Evolutionary conservation across 2,329 filamentous ascomycete genomes (phyloP).

Genomic region (Alternaria alternata): DNA sequence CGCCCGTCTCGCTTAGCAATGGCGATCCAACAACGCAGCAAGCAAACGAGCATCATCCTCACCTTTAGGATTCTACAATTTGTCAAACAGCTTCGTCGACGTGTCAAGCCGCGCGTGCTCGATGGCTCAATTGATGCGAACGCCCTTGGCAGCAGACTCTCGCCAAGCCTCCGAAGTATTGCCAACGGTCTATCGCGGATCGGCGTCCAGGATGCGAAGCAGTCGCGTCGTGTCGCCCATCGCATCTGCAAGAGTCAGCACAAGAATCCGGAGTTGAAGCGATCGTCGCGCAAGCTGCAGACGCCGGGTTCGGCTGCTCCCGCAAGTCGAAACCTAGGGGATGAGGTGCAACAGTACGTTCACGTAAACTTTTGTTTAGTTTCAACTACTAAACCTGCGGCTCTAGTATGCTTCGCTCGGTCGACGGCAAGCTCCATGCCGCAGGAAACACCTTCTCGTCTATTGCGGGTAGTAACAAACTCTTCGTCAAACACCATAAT

Average conservation of each 20-base stretch:
- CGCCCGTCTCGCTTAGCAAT: constrained; percentile 35
- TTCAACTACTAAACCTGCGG: constrained; percentile 43
- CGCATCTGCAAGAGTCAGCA: constrained; percentile 18
- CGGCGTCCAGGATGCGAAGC: constrained; percentile 31
- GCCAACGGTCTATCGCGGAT: constrained; percentile 37
- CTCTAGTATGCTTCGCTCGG: constrained; percentile 40
- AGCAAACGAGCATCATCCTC: constrained; percentile 45
- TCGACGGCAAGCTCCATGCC: constrained; percentile 28
- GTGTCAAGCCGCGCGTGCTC: constrained; percentile 43
- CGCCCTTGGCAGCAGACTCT: constrained; percentile 32
- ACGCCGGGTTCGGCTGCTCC: constrained; percentile 31
- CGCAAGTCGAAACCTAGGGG: constrained; percentile 41
- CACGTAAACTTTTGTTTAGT: constrained; percentile 41
- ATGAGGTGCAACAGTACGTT: constrained; percentile 50
- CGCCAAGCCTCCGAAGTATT: constrained; percentile 38
- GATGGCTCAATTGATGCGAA: constrained; percentile 27
- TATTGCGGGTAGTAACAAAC: constrained; percentile 41
- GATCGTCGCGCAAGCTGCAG: constrained; percentile 31
- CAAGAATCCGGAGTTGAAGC: constrained; percentile 18
- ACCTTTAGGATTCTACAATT: constrained; percentile 51
- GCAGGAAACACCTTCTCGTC: constrained; percentile 35
- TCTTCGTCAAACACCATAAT: constrained; percentile 48
- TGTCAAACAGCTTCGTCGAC: constrained; percentile 50
- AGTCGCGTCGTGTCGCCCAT: constrained; percentile 24
- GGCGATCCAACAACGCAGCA: constrained; percentile 38